Percentiles rank a stretch among this genome's conserved stretches.
Conservation (phyloP, 441 rosid genomes). For the Cnidoscolus chayamansa region DNA sequence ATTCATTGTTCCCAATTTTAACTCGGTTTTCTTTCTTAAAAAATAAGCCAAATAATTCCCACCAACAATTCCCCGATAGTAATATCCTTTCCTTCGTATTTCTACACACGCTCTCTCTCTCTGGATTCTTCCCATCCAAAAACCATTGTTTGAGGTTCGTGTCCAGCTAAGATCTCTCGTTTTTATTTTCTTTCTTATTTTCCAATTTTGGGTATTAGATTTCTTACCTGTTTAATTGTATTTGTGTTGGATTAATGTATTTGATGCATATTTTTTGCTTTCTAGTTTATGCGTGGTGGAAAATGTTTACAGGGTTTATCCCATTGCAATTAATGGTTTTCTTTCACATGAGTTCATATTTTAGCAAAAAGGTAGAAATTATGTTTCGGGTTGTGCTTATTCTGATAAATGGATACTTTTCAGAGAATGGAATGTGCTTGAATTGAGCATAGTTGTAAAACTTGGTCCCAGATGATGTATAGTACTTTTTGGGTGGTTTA, state of each 20-base stretch:
- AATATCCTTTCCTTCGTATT: not conserved
- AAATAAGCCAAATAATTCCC: not conserved
- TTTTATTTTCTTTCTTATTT: not conserved
- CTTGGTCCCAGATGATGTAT: not conserved
- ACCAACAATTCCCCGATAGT: not conserved
- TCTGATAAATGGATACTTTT: not conserved
- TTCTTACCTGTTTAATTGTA: not conserved
- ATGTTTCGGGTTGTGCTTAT: not conserved
- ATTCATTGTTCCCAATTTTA: not conserved
- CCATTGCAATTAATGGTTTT: not conserved
- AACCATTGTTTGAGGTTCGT: not conserved
- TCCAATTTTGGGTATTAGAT: not conserved
- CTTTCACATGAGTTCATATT: not conserved
- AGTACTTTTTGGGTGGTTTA: not conserved
- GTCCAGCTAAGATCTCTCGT: not conserved
- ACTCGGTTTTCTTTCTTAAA: not conserved
- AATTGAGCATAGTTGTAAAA: not conserved
- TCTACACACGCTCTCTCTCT: not conserved
- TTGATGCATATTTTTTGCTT: not conserved
- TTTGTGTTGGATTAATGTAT: not conserved
- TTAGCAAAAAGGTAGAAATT: conserved; percentile 1
- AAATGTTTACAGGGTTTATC: not conserved
- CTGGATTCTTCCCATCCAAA: not conserved
- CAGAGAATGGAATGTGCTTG: not conserved
- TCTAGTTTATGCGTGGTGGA: not conserved